Conservation (phyloP, 1,139 yeast genomes). For the Kodamaea ohmeri region DNA sequence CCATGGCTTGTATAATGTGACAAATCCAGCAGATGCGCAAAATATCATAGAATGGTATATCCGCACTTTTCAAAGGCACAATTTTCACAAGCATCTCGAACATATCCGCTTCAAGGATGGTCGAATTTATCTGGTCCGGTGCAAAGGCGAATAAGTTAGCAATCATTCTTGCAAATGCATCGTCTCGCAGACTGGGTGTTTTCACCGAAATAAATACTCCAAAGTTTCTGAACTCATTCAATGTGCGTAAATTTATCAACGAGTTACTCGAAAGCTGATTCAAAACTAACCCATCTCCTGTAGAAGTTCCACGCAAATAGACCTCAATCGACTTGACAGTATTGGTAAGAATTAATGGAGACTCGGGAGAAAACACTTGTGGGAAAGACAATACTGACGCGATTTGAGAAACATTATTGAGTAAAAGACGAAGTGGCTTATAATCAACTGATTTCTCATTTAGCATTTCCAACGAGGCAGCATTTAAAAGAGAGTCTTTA, state of each 20-base stretch:
- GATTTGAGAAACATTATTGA: conserved; percentile 37
- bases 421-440: conserved; percentile 28
- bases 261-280: conserved; percentile 61
- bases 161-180: conserved; percentile 33
- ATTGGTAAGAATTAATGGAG: conserved; percentile 41
- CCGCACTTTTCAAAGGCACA: conserved; percentile 42
- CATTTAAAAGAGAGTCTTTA: conserved; percentile 24
- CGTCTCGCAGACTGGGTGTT: conserved; percentile 26
- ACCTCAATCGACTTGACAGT: conserved; percentile 68
- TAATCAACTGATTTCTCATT: conserved; percentile 18
- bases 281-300: conserved; percentile 42
- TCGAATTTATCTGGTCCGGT: conserved; percentile 23
- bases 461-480: conserved; percentile 30
- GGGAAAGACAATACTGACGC: conserved; percentile 42
- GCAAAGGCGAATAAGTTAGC: conserved; percentile 37
- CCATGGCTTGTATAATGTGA: conserved; percentile 34
- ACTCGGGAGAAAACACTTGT: conserved; percentile 36
- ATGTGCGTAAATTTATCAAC: conserved; percentile 55
- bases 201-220: conserved; percentile 32
- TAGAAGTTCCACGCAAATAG: conserved; percentile 55
- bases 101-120: conserved; percentile 48
- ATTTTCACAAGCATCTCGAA: conserved; percentile 51
- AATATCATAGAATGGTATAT: conserved; percentile 38
- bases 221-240: conserved; percentile 44
- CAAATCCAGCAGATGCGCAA: conserved; percentile 43